phyloP scores from a whole-genome alignment of 305 asterid species.

The Ilex paraguariensis region DNA sequence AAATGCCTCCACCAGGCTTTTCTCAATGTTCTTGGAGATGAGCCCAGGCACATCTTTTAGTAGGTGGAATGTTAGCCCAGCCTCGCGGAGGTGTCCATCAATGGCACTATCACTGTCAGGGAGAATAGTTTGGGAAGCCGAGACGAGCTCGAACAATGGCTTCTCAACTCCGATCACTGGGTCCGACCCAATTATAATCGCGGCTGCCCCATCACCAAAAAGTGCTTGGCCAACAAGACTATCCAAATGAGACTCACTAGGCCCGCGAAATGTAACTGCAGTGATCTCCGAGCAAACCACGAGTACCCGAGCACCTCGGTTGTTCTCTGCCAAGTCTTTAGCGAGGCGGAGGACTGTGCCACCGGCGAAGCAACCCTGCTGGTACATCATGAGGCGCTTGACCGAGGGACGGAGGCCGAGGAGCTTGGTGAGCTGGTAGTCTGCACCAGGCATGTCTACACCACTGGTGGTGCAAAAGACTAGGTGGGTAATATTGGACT shows the following conservation, averaged over 20 bases:
- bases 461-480: conserved; percentile 78
- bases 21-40: conserved; percentile 49
- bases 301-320: conserved; percentile 52
- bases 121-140: conserved; percentile 52
- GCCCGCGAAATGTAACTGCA: conserved; percentile 59
- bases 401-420: conserved; percentile 72
- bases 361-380: conserved; percentile 76
- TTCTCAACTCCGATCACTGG: conserved; percentile 38
- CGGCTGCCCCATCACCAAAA: conserved; percentile 70
- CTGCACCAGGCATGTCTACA: conserved; percentile 80
- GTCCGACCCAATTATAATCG: conserved; percentile 49
- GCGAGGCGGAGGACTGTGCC: conserved; percentile 68
- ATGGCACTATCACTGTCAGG: conserved; percentile 58
- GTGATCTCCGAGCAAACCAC: conserved; percentile 72
- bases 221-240: conserved; percentile 61
- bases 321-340: conserved; percentile 69
- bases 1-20: conserved; percentile 49
- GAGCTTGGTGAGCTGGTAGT: conserved; percentile 65
- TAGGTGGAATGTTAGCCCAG: conserved; percentile 50
- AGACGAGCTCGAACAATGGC: conserved; percentile 46
- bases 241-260: conserved; percentile 40
- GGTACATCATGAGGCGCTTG: conserved; percentile 69
- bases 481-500: conserved; percentile 63
- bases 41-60: conserved; percentile 56
- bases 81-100: conserved; percentile 60